Evolutionary conservation across 2,329 filamentous ascomycete genomes (phyloP).

Genomic region (Incumbomyces delicatus): DNA sequence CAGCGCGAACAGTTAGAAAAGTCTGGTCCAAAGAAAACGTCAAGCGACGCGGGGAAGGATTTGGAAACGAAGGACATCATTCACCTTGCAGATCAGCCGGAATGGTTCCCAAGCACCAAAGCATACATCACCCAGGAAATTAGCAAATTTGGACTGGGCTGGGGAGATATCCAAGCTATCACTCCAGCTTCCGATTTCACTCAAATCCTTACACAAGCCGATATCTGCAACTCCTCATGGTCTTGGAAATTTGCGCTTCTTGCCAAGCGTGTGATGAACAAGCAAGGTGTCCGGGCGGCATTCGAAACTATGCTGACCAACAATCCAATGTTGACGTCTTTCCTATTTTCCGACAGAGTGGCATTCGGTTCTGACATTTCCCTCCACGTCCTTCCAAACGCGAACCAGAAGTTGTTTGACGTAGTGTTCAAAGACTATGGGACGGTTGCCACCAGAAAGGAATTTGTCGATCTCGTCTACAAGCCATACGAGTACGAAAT

Average conservation of each 20-base stretch:
- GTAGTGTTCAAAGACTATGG: background rate
- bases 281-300: background rate
- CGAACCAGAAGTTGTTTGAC: conserved; percentile 1
- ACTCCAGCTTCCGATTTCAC: conserved; percentile 2
- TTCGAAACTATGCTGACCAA: background rate
- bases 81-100: background rate
- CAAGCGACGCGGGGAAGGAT: background rate
- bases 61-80: background rate
- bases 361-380: conserved; percentile 2
- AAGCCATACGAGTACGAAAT: conserved; percentile 8
- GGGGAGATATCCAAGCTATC: conserved; percentile 1
- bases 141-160: background rate
- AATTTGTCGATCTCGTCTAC: conserved; percentile 1
- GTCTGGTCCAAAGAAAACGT: background rate
- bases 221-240: conserved; percentile 5
- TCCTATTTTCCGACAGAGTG: background rate
- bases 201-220: background rate
- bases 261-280: background rate
- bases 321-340: conserved; percentile 1
- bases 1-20: background rate
- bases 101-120: background rate
- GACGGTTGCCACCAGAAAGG: background rate
- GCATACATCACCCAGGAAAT: background rate
- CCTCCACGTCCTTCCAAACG: background rate
- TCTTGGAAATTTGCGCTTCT: background rate